Evolutionary conservation across 345 rosid species (phyloP), one percentile per base, ranked within the genome.

Genomic region (Adansonia digitata): DNA sequence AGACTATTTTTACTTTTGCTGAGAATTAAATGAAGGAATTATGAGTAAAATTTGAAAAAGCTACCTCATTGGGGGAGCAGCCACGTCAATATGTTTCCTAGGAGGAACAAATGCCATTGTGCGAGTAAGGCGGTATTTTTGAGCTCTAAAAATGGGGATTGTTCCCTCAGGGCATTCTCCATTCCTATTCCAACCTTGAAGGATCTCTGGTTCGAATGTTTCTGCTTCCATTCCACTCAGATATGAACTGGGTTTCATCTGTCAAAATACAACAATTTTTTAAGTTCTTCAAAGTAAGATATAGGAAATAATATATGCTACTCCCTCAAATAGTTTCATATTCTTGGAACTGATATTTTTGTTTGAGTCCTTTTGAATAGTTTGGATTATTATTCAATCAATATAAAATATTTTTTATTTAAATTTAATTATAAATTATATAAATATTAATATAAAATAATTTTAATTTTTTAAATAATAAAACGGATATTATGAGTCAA

Each of bases 151-250:
- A 27, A 80, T 72, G 13, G 83, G 81, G 18, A 80, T 72, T 15
- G 80, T 83, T 83, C 83, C 81, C 22, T 52, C 5, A 7, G 83
- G 81, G 34, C 83, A 82, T 63, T 72, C 14, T 39, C 71, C 79
- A 17, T 71, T 51, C 66, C 66, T 65, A 22, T 27, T 65, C 76
- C 81, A 79, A 8, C 17, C 40, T 72, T 77, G 79, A 39, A 68
- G 14, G 39, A 43, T 4, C 42, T 65, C 18, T 1, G n/a, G 5
- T 17, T 39, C 17, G 2, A 56, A 43, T 22, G 31, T 52, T 31
- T 68, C 15, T 22, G 20, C n/a, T 75, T n/a, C n/a, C 5, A 17
- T 17, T 71, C 43, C 77, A 14, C 35, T 69, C 1, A 69, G 57
- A 12, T 62, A 62, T 49, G 74, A 57, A 55, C 24, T 75, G 6